Base-by-base conservation (phyloP, 2,329 filamentous ascomycete species). In the Aspergillus floridensis region DNA sequence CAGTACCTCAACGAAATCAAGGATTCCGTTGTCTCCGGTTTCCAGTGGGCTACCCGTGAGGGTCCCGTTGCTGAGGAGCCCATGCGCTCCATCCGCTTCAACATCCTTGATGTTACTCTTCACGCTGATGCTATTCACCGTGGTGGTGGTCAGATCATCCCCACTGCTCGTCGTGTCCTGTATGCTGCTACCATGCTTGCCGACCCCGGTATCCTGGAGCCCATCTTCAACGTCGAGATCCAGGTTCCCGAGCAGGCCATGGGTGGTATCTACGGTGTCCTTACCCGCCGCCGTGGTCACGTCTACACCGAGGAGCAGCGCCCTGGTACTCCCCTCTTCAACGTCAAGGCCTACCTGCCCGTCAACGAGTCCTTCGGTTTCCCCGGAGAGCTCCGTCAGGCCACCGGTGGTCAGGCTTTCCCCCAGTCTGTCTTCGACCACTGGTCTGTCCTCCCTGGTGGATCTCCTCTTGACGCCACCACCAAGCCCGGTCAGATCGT, bases 1-100 rank as follows among this genome's bases (percentile, higher is more conserved):
- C 95, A 99, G 86, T 99, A 98, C 89, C 87, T 99, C 77, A 95
- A 92, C 85, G 95, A 99, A 91, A 99, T 99, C 88, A 99, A 99
- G 91, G 95, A 99, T 79, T 98, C 93, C 63, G 89, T 98, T 72
- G 93, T 98, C 77, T 98, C 95, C 71, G 95, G 95, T 88, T 99
- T 99, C 92, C 95, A 99, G 83, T 99, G 95, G 95, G 95, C 95
- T 70, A 92, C 91, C 73, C 90, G 93, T 78, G 95, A 99, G 87
- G 95, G 95, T 85, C 95, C 95, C 74, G 82, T 99, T 77, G 93
- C 90, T 72, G 95, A 99, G 84, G 95, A 99, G 88, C 95, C 95
- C 74, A 93, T 99, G 92, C 91, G 95, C 79, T 89, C 89, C 70
- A 81, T 96, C 81, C 92, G 95, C 84, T 99, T 96, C 88, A 99